Evolutionary conservation across 768 basidiomycete genomes (phyloP), one percentile per base, ranked within the genome.

Genomic region (Cystofilobasidium macerans): DNA sequence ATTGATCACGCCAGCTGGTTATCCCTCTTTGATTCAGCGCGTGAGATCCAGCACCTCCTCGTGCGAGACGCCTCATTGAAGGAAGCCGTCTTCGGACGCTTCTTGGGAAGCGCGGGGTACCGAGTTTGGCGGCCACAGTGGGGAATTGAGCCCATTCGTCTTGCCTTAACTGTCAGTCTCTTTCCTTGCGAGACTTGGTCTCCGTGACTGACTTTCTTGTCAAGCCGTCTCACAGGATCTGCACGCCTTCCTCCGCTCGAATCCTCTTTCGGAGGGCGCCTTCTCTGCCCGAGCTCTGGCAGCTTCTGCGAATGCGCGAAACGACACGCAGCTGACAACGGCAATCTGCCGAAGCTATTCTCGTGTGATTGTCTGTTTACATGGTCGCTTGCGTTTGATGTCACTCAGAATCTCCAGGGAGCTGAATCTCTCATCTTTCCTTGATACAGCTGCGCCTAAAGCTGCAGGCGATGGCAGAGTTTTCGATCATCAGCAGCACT

Each of bases 71-170:
- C 79, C 9, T 77, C 77, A 42, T 74, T 87, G 43, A 77, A 82
- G 43, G 89, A 90, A 73, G 78, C 76, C 13, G 82, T 86, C 18
- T 73, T 91, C 67, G 85, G 87, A 75, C 77, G 85, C 38, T 89
- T 81, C 75, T 74, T 91, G 70, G 77, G 77, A 40, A 84, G 83
- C 0, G 83, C 90, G 7, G 89, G 89, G 20, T 91, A 90, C 75
- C 71, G 73, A 57, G 78, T 82, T 62, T 92, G 89, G 89, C 64
- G 65, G 1, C 82, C 81, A 80, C 38, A 71, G 20, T 67, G 42
- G 61, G 54, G 63, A 13, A 38, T 40, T 22, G 88, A 91, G 64
- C 85, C 86, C n/a, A n/a, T n/a, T n/a, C n/a, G n/a, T n/a, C n/a
- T n/a, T n/a, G n/a, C n/a, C n/a, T n/a, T n/a, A n/a, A 6, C 70